phyloP scores from a whole-genome alignment of 2,329 filamentous ascomycete genomes.

The Trichoderma guizhouense region DNA sequence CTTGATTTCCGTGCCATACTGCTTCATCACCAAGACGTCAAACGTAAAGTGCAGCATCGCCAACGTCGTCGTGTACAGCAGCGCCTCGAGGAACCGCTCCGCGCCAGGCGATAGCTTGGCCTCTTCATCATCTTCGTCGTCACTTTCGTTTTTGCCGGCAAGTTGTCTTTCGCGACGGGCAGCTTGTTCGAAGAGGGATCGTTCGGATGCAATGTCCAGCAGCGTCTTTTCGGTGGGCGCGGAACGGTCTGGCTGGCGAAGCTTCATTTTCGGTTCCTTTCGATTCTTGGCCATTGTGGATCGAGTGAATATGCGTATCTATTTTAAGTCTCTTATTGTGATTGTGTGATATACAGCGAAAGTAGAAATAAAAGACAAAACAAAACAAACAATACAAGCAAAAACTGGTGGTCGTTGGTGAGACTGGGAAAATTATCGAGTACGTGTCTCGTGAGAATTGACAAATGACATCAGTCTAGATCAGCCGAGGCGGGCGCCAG shows the following conservation, averaged over 20 bases:
- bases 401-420: neutral
- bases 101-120: slow-evolving; percentile 40
- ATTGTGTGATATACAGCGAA: fast-evolving
- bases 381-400: neutral
- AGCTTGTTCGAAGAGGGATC: slow-evolving; percentile 54
- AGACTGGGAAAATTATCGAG: neutral
- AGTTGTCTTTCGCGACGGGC: slow-evolving; percentile 37
- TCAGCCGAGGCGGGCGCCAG: neutral
- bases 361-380: neutral
- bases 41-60: slow-evolving; percentile 73
- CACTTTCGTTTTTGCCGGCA: slow-evolving; percentile 18
- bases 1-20: slow-evolving; percentile 66
- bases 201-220: slow-evolving; percentile 67
- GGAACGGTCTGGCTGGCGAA: slow-evolving; percentile 67
- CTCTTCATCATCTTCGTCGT: slow-evolving; percentile 31
- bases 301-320: neutral
- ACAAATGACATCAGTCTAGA: slow-evolving; percentile 19
- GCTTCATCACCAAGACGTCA: slow-evolving; percentile 74
- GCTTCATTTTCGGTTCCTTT: slow-evolving; percentile 52
- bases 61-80: slow-evolving; percentile 60
- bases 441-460: slow-evolving; percentile 8
- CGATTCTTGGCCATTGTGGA: slow-evolving; percentile 47
- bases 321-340: neutral
- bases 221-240: slow-evolving; percentile 62
- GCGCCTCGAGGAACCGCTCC: slow-evolving; percentile 53